Evolutionary conservation across 1,284 basidiomycete species (phyloP).

Genomic region (Sutorius eximius): DNA sequence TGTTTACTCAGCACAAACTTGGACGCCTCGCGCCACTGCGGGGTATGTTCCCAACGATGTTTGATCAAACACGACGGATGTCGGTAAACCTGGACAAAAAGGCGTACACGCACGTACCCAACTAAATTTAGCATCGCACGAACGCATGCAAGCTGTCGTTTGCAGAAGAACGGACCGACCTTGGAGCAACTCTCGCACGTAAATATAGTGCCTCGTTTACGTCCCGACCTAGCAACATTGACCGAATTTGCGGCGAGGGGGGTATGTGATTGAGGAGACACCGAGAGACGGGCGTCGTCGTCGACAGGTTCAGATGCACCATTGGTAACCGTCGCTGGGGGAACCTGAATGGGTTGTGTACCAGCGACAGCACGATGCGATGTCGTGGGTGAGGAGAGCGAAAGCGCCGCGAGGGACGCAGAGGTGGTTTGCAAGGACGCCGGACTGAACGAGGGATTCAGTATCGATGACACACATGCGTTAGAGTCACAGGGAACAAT

Average conservation of each 20-base stretch:
- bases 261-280: conserved; percentile 23
- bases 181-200: conserved; percentile 92
- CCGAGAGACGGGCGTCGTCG: conserved; percentile 20
- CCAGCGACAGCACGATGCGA: conserved; percentile 26
- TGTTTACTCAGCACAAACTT: conserved; percentile 96
- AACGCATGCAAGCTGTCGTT: neutral
- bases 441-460: conserved; percentile 37
- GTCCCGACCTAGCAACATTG: conserved; percentile 47
- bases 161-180: conserved; percentile 41
- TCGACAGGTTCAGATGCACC: conserved; percentile 13
- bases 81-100: conserved; percentile 71
- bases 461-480: neutral
- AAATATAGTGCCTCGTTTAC: conserved; percentile 82
- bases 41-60: conserved; percentile 96
- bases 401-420: conserved; percentile 45
- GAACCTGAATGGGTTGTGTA: conserved; percentile 16
- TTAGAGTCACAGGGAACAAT: neutral
- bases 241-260: conserved; percentile 34
- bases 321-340: neutral
- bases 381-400: conserved; percentile 51
- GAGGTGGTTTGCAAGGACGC: conserved; percentile 46
- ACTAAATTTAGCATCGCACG: conserved; percentile 3
- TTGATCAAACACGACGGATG: conserved; percentile 95
- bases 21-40: conserved; percentile 95
- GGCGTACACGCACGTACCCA: neutral